Base-by-base conservation (phyloP, 1,284 basidiomycete genomes). In the Caloboletus inedulis region DNA sequence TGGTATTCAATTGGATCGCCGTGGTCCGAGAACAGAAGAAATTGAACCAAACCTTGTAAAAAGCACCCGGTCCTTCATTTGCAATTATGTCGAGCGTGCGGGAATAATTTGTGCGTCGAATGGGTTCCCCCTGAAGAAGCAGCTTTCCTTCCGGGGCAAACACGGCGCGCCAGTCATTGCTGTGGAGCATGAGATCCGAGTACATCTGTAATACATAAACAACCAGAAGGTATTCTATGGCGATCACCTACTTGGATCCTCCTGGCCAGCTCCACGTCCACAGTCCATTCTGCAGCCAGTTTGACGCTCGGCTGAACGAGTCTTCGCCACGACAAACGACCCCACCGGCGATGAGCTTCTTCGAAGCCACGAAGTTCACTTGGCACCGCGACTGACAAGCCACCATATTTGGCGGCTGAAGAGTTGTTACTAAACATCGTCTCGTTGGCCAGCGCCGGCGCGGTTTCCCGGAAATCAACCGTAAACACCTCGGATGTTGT, bases 391-490 rank as follows among this genome's bases (percentile, higher is more conserved):
- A 94, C 80, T 8, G 90, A 70, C 21, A 97, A 73, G 3, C 95
- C 94, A 8, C 95, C 94, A 52, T 80, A 81, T 53, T 68, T 75
- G 16, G 89, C 77, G 3, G 77, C 72, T 1, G 64, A 59, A 0
- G 85, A 77, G 47, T 80, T 64, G 23, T 72, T 62, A 16, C 72
- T 66, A 67, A 84, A 97, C 93, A 97, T 97, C 9, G 83, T 83
- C 44, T 75, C 70, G 61, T 87, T 86, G 3, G 91, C 75, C 39
- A 80, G 69, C 0, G 78, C 79, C 0, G 95, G 93, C 1, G 89
- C 91, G 0, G 83, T 87, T 70, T 98, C 95, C 42, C 95, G 81
- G 68, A 94, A 98, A 73, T 97, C 91, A 51, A 98, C 79, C 3
- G 84, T 84, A 68, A 79, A 88, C 43, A 88, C 85, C 57, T 84